Percentiles rank a stretch among this genome's conserved stretches.
Evolutionary conservation across 2,329 filamentous ascomycete species (phyloP).

Genomic region (Venturia aucupariae): DNA sequence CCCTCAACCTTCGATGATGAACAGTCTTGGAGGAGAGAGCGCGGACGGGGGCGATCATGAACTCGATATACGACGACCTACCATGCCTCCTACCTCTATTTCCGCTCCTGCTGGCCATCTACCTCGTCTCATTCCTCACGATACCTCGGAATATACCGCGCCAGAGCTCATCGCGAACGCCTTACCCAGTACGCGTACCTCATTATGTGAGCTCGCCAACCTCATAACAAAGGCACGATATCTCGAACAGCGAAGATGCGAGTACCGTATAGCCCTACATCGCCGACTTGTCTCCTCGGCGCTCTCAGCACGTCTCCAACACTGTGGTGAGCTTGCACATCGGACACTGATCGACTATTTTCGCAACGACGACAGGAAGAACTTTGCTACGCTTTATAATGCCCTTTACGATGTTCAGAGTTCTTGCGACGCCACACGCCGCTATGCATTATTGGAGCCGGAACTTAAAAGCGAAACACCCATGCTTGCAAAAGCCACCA

Average conservation of each 20-base stretch:
- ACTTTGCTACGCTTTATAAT: slow-evolving; percentile 65
- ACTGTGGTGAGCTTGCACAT: slow-evolving; percentile 65
- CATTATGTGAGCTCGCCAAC: slow-evolving; percentile 68
- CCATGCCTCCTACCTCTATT: slow-evolving; percentile 30
- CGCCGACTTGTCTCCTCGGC: slow-evolving; percentile 66
- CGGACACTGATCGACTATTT: slow-evolving; percentile 71
- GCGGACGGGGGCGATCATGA: slow-evolving; percentile 10
- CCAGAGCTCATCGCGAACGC: slow-evolving; percentile 48
- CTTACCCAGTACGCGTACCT: slow-evolving; percentile 51
- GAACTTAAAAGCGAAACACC: slow-evolving; percentile 52
- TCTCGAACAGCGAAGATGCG: slow-evolving; percentile 69
- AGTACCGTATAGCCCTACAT: slow-evolving; percentile 64
- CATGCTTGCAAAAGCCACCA: slow-evolving; percentile 30
- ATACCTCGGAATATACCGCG: slow-evolving; percentile 58
- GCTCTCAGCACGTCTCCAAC: slow-evolving; percentile 62
- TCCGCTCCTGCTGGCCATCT: slow-evolving; percentile 34
- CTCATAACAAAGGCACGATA: slow-evolving; percentile 69
- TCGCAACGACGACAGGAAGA: slow-evolving; percentile 67
- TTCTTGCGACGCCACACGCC: slow-evolving; percentile 63
- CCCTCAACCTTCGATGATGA: slow-evolving; percentile 7
- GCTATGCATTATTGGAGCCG: slow-evolving; percentile 62
- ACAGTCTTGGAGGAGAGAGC: slow-evolving; percentile 6
- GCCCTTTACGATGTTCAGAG: slow-evolving; percentile 70
- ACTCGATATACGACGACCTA: not conserved
- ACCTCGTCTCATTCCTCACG: slow-evolving; percentile 51